These are phyloP conservation scores for Fraxinus latifolia DNA, from an alignment of 305 asterid genomes.

Conservation along the genomic window DNA sequence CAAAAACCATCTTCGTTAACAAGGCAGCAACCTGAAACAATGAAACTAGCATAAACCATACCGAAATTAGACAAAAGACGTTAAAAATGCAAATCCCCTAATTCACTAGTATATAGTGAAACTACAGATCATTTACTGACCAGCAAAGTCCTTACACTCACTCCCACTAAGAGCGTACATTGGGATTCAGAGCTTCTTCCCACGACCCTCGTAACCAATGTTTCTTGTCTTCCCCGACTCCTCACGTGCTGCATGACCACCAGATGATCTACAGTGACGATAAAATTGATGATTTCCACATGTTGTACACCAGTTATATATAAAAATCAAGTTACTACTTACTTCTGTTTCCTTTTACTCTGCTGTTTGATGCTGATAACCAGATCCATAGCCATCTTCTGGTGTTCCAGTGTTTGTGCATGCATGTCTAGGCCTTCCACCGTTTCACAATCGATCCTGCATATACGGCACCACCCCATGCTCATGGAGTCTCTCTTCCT, in stretches of 20 bases:
- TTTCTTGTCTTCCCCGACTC: conserved; percentile 58
- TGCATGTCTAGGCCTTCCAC: conserved; percentile 80
- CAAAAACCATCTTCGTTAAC: conserved; percentile 32
- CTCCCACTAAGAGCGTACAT: conserved; percentile 25
- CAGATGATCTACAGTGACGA: conserved; percentile 44
- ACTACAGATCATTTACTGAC: conserved; percentile 30
- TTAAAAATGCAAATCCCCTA: conserved; percentile 38
- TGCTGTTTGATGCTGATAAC: conserved; percentile 35
- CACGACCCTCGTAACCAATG: conserved; percentile 50
- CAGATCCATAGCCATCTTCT: conserved; percentile 71
- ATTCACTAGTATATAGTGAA: conserved; percentile 20
- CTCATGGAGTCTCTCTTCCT: conserved; percentile 63
- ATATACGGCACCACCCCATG: conserved; percentile 87
- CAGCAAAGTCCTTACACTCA: conserved; percentile 31
- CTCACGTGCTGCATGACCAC: conserved; percentile 48
- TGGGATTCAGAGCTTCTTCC: conserved; percentile 48
- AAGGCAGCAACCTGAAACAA: conserved; percentile 55
- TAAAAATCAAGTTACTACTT: conserved; percentile 25
- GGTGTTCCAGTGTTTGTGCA: conserved; percentile 88
- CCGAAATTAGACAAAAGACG: conserved; percentile 28
- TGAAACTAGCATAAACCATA: conserved; percentile 42
- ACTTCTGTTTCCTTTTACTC: conserved; percentile 29
- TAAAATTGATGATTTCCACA: conserved; percentile 23
- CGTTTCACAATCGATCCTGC: conserved; percentile 78
- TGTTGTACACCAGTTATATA: conserved; percentile 17